These are phyloP conservation scores for Colletotrichum scovillei DNA, from an alignment of 2,329 filamentous ascomycete genomes.

Conservation along the genomic window DNA sequence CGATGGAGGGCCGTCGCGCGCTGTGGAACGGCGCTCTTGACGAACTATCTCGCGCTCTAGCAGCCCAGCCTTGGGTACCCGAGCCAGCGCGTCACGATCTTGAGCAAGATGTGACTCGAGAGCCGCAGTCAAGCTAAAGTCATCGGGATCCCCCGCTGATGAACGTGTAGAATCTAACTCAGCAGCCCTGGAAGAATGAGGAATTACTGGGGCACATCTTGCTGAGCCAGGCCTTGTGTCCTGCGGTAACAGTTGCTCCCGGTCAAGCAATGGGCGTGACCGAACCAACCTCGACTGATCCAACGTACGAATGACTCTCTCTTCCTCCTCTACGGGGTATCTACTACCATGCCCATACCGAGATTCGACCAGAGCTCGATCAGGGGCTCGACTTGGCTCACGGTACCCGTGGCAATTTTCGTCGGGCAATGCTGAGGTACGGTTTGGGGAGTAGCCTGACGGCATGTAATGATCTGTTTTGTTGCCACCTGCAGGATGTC, in stretches of 20 bases:
- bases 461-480: neutral
- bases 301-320: neutral
- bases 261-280: neutral
- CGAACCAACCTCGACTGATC: neutral
- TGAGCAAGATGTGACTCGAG: conserved; percentile 26
- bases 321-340: neutral
- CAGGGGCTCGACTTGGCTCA: neutral
- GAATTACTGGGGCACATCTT: neutral
- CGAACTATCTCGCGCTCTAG: neutral
- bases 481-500: neutral
- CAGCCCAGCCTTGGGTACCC: neutral
- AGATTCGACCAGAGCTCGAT: neutral
- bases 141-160: neutral
- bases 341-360: neutral
- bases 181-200: neutral
- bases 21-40: neutral
- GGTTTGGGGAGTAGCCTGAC: neutral
- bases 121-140: conserved; percentile 26
- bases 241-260: neutral
- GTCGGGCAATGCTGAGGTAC: too few relatives aligned
- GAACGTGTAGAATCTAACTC: neutral
- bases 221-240: neutral
- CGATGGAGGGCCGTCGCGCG: neutral
- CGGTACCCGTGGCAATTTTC: neutral
- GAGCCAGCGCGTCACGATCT: conserved; percentile 20